phyloP scores from a whole-genome alignment of 2,329 filamentous ascomycete species.

The Colletotrichum coccodes region DNA sequence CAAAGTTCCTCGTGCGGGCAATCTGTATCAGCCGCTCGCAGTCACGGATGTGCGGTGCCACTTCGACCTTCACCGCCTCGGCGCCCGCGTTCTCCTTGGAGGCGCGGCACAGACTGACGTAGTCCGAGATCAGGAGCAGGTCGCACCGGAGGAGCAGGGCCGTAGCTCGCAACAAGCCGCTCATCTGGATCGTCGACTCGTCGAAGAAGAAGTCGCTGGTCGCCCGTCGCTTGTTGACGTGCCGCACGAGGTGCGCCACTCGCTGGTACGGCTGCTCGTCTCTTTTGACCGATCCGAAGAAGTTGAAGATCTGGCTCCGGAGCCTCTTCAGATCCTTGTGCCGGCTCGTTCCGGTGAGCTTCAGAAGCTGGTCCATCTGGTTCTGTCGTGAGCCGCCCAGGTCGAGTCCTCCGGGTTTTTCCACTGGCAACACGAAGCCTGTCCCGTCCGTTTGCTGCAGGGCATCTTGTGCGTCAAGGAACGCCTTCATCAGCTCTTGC shows the following conservation, averaged over 20 bases:
- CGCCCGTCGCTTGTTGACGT: conserved; percentile 42
- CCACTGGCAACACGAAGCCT: neutral
- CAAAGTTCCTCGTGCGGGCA: conserved; percentile 46
- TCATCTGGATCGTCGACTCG: conserved; percentile 47
- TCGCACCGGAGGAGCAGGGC: conserved; percentile 61
- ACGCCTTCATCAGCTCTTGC: conserved; percentile 47
- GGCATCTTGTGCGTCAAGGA: conserved; percentile 38
- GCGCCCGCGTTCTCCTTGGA: neutral
- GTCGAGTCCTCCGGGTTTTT: neutral
- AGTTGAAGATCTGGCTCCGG: conserved; percentile 34
- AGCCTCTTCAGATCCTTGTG: neutral
- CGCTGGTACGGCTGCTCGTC: conserved; percentile 62
- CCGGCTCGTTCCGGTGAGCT: neutral
- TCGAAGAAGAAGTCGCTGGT: conserved; percentile 47
- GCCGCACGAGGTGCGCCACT: conserved; percentile 55
- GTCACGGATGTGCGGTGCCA: conserved; percentile 45
- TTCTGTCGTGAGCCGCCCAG: neutral
- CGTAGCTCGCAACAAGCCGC: conserved; percentile 51
- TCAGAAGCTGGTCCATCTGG: neutral
- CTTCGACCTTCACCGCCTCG: conserved; percentile 38
- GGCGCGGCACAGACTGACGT: conserved; percentile 34
- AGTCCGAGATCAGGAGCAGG: conserved; percentile 55
- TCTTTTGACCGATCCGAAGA: conserved; percentile 43
- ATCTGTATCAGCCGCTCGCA: conserved; percentile 52
- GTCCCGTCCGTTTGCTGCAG: neutral